Percentiles rank a stretch among this genome's conserved stretches.
These are phyloP conservation scores for Trichoderma sp. DNA, from an alignment of 2,329 filamentous ascomycete species.

Conservation along the genomic window DNA sequence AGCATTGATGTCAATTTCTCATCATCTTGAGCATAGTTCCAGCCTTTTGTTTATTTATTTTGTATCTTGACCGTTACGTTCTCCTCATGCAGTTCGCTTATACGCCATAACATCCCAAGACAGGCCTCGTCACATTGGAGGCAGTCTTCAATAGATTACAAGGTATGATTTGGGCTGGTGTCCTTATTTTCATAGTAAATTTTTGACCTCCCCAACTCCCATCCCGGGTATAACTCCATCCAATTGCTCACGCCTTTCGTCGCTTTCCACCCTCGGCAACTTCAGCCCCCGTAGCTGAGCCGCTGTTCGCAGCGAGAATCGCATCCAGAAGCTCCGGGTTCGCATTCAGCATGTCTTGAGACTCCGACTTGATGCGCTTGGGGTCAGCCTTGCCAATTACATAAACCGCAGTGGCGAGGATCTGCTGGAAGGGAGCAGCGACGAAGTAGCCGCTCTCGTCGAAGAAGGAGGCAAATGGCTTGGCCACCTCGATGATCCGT, in stretches of 20 bases:
- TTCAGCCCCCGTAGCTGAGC: slow-evolving; percentile 36
- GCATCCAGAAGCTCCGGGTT: slow-evolving; percentile 53
- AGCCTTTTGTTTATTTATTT: not conserved
- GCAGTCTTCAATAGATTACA: not conserved
- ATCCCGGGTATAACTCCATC: not conserved
- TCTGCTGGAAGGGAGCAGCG: slow-evolving; percentile 73
- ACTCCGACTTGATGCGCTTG: slow-evolving; percentile 48
- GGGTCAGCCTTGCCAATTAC: slow-evolving; percentile 67
- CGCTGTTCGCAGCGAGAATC: slow-evolving; percentile 40
- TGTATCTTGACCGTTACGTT: not conserved
- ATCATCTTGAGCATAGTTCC: not conserved
- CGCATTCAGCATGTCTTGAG: slow-evolving; percentile 41
- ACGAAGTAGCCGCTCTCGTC: slow-evolving; percentile 72
- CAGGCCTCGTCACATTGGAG: not conserved
- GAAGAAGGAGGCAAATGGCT: slow-evolving; percentile 75
- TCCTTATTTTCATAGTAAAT: not conserved
- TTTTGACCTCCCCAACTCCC: not conserved
- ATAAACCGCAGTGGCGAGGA: slow-evolving; percentile 69
- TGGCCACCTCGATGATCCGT: slow-evolving; percentile 55
- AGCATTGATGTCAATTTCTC: not conserved
- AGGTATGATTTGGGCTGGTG: not conserved
- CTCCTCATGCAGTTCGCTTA: not conserved
- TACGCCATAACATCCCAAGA: not conserved
- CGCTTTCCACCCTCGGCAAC: slow-evolving; percentile 45
- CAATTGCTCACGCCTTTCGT: slow-evolving; percentile 43